phyloP scores from a whole-genome alignment of 306 rosid species.

The Leucaena leucocephala region DNA sequence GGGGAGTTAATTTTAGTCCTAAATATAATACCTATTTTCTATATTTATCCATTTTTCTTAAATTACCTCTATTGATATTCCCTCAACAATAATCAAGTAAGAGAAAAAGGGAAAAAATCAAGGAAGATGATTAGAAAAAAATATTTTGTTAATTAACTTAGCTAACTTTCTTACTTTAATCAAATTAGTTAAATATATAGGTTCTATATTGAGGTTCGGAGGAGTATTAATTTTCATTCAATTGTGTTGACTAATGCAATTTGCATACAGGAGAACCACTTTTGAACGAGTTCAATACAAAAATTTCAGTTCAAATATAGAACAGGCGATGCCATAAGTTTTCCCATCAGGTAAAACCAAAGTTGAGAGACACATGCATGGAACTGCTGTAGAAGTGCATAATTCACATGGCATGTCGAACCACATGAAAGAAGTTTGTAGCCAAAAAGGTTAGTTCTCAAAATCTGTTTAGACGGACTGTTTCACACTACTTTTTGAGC shows the following conservation, averaged over 20 bases:
- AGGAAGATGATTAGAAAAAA: too few species aligned
- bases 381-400: constrained; percentile 11
- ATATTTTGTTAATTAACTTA: too few species aligned
- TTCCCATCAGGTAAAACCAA: constrained; percentile 20
- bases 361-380: neutral
- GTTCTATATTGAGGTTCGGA: too few species aligned
- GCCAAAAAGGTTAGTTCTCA: constrained; percentile 2
- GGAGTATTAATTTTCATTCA: neutral
- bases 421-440: too few species aligned
- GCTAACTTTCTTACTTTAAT: too few species aligned
- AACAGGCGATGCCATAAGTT: neutral
- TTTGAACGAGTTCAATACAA: constrained; percentile 22
- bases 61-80: too few species aligned
- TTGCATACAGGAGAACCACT: constrained; percentile 1
- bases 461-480: constrained; percentile 1
- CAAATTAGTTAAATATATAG: too few species aligned
- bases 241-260: constrained; percentile 12
- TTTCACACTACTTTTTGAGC: neutral
- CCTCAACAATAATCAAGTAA: too few species aligned
- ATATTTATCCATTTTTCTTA: too few species aligned
- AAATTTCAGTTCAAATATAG: constrained; percentile 18
- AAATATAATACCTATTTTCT: too few species aligned
- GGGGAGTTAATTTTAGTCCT: too few species aligned
- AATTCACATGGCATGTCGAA: neutral
- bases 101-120: too few species aligned